These are phyloP conservation scores for Cryomyces minteri DNA, from an alignment of 495 filamentous ascomycete genomes.

Conservation along the genomic window DNA sequence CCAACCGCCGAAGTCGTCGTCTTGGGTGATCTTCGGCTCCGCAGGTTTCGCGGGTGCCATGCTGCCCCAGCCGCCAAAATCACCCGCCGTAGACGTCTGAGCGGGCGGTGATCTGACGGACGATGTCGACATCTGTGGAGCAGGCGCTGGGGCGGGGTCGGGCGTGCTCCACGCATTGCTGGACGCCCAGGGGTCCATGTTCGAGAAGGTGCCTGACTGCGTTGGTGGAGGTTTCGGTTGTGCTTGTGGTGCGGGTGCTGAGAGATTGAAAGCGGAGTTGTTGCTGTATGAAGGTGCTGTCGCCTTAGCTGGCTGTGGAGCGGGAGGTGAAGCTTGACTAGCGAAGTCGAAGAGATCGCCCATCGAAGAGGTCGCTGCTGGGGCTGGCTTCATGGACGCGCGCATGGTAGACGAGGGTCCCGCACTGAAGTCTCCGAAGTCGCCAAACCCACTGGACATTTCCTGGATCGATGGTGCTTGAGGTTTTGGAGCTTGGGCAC, in stretches of 20 bases:
- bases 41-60: slow-evolving; percentile 1
- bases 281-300: slow-evolving; percentile 24
- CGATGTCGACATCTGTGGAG: not conserved
- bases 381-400: slow-evolving; percentile 34
- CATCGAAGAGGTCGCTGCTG: slow-evolving; percentile 30
- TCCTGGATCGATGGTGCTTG: slow-evolving; percentile 4
- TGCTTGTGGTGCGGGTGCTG: slow-evolving; percentile 25
- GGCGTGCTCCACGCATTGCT: slow-evolving; percentile 23
- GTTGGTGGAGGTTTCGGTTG: slow-evolving; percentile 15
- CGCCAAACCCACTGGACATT: slow-evolving; percentile 6
- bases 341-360: slow-evolving; percentile 74
- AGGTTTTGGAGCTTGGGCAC: slow-evolving; percentile 10
- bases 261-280: slow-evolving; percentile 69
- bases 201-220: slow-evolving; percentile 21
- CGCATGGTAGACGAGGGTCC: slow-evolving; percentile 15
- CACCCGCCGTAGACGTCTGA: not conserved
- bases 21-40: slow-evolving; percentile 34
- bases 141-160: slow-evolving; percentile 1
- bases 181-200: slow-evolving; percentile 28
- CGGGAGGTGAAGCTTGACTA: slow-evolving; percentile 13
- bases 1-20: slow-evolving; percentile 94
- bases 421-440: slow-evolving; percentile 22
- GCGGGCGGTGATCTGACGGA: not conserved
- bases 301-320: slow-evolving; percentile 16
- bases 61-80: not conserved